Conservation (phyloP, 768 basidiomycete genomes). For the Boletus subparvulus region DNA sequence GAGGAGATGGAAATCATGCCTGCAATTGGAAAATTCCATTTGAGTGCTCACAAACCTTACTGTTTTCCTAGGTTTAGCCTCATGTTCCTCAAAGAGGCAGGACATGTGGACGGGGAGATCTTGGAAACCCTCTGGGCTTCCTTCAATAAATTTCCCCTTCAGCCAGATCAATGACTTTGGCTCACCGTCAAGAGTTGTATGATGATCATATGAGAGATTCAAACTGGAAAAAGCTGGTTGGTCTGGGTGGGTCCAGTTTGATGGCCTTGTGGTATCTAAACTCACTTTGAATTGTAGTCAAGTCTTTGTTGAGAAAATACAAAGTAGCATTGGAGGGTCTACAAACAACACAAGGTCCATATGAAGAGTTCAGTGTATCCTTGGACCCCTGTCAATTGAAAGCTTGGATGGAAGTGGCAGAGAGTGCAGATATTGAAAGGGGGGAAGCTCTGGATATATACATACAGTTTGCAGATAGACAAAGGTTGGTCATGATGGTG, state of each 20-base stretch:
- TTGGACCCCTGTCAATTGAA: not conserved
- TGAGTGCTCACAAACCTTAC: constrained; percentile 27
- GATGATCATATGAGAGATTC: constrained; percentile 3
- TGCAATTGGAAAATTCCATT: constrained; percentile 31
- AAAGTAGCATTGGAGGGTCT: not conserved
- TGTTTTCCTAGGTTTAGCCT: constrained; percentile 27
- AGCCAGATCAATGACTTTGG: constrained; percentile 20
- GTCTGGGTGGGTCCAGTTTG: not conserved
- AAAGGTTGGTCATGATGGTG: not conserved
- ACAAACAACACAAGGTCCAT: not conserved
- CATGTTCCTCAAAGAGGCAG: constrained; percentile 22
- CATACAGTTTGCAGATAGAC: not conserved
- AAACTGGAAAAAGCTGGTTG: constrained; percentile 1
- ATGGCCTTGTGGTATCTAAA: too few species aligned
- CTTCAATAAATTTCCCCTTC: constrained; percentile 29
- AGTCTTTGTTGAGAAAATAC: not conserved
- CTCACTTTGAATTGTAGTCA: not conserved
- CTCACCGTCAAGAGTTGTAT: constrained; percentile 26
- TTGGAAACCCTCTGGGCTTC: constrained; percentile 35
- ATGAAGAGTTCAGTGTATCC: not conserved
- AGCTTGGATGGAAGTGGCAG: too few species aligned
- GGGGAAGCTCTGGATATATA: not conserved
- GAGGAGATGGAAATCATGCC: constrained; percentile 2
- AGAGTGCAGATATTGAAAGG: not conserved
- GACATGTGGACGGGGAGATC: constrained; percentile 34